phyloP scores from a whole-genome alignment of 805 yeast species.

The Lipomyces yamanashiensis region DNA sequence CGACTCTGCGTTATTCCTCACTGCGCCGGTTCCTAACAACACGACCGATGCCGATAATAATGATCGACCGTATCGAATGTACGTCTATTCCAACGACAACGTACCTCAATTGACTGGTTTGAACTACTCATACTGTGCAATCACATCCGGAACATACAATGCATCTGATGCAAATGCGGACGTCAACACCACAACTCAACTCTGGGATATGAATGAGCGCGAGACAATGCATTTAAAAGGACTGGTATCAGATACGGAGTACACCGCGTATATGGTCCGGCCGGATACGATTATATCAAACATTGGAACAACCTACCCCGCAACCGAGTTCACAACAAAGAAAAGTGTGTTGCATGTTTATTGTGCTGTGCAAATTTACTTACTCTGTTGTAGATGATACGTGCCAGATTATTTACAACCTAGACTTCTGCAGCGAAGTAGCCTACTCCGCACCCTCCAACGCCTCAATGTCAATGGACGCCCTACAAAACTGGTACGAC shows the following conservation, averaged over 20 bases:
- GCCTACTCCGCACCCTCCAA: constrained; percentile 84
- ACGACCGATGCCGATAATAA: constrained; percentile 1
- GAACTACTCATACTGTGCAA: constrained; percentile 72
- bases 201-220: constrained; percentile 50
- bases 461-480: constrained; percentile 45
- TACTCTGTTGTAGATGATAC: constrained; percentile 50
- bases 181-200: constrained; percentile 49
- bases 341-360: constrained; percentile 33
- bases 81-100: constrained; percentile 48
- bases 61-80: constrained; percentile 46
- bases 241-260: constrained; percentile 62
- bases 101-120: constrained; percentile 47
- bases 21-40: constrained; percentile 8
- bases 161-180: constrained; percentile 44
- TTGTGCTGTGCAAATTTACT: neutral
- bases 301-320: constrained; percentile 70
- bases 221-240: constrained; percentile 69
- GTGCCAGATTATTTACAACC: constrained; percentile 74
- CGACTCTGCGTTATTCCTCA: constrained; percentile 18
- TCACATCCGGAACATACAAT: constrained; percentile 56
- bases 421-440: constrained; percentile 77
- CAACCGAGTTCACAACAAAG: constrained; percentile 57
- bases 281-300: constrained; percentile 46
- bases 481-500: constrained; percentile 62
- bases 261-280: constrained; percentile 65